Evolutionary conservation across 768 basidiomycete genomes (phyloP).

Genomic region (Lyophyllum atratum): DNA sequence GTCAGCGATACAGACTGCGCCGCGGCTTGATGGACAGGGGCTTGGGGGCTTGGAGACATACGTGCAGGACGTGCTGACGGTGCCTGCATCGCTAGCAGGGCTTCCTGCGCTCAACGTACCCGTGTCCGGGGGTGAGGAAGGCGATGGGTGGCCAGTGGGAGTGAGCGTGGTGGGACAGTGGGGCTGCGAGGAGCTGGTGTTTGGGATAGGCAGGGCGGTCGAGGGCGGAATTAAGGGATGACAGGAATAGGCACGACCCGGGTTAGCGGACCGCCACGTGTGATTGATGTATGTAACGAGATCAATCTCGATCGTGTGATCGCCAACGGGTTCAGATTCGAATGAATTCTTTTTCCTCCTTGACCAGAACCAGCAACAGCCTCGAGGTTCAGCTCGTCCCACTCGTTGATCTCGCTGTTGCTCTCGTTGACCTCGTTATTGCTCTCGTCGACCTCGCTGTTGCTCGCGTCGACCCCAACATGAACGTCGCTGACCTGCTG

Average conservation of each 20-base stretch:
- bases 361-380: not conserved
- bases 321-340: slow-evolving; percentile 17
- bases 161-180: slow-evolving; percentile 85
- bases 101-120: slow-evolving; percentile 83
- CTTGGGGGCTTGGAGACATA: slow-evolving; percentile 53
- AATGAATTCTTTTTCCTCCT: slow-evolving; percentile 11
- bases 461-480: slow-evolving; percentile 29
- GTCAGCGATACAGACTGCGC: slow-evolving; percentile 85
- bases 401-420: too few species aligned
- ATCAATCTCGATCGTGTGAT: slow-evolving; percentile 27
- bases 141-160: slow-evolving; percentile 82
- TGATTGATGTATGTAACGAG: slow-evolving; percentile 1
- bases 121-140: slow-evolving; percentile 36
- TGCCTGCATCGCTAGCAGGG: slow-evolving; percentile 90
- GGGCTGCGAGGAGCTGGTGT: slow-evolving; percentile 70
- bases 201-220: slow-evolving; percentile 54
- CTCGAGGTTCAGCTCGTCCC: too few species aligned
- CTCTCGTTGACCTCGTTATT: too few species aligned
- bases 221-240: slow-evolving; percentile 28
- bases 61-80: slow-evolving; percentile 89
- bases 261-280: not conserved
- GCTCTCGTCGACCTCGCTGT: too few species aligned
- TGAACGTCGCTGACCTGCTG: slow-evolving; percentile 72
- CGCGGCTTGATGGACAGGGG: slow-evolving; percentile 40
- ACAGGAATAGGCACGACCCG: not conserved